phyloP scores from a whole-genome alignment of 176 grass and related monocot genomes.

The Carex parvula region DNA sequence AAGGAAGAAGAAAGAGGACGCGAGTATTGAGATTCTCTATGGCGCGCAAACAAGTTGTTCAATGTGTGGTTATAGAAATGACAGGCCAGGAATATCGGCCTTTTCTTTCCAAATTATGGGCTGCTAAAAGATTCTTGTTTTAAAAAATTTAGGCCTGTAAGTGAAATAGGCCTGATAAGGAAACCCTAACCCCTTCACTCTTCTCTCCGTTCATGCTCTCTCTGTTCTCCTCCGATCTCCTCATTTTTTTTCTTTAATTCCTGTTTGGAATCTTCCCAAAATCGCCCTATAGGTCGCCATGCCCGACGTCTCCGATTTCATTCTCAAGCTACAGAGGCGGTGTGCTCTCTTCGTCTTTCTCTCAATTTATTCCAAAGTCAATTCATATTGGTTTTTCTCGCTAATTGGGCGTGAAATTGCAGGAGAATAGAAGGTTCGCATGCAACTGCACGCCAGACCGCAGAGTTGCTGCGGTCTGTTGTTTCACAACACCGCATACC shows the following conservation, averaged over 20 bases:
- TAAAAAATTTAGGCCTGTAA: neutral
- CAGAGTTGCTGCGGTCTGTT: conserved; percentile 83
- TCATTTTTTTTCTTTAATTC: neutral
- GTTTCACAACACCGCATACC: conserved; percentile 81
- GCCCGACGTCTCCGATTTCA: conserved; percentile 82
- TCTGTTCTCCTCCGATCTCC: conserved; percentile 7
- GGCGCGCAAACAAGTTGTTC: neutral
- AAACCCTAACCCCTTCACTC: conserved; percentile 41
- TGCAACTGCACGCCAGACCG: conserved; percentile 70
- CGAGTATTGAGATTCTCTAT: neutral
- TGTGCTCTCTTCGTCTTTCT: neutral
- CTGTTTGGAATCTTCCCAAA: neutral
- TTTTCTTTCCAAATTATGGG: neutral
- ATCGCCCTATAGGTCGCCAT: conserved; percentile 26
- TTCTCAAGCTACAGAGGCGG: conserved; percentile 80
- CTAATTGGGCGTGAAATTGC: neutral
- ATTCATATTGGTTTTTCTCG: conserved; percentile 3
- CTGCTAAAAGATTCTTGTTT: neutral
- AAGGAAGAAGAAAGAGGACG: neutral
- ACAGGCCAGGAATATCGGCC: neutral
- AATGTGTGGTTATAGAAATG: neutral
- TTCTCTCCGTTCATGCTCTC: neutral
- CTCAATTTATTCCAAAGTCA: neutral
- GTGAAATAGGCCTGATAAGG: conserved; percentile 8
- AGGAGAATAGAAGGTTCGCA: conserved; percentile 91